Conservation (phyloP, 345 rosid genomes). For the Citrus unshiu region DNA sequence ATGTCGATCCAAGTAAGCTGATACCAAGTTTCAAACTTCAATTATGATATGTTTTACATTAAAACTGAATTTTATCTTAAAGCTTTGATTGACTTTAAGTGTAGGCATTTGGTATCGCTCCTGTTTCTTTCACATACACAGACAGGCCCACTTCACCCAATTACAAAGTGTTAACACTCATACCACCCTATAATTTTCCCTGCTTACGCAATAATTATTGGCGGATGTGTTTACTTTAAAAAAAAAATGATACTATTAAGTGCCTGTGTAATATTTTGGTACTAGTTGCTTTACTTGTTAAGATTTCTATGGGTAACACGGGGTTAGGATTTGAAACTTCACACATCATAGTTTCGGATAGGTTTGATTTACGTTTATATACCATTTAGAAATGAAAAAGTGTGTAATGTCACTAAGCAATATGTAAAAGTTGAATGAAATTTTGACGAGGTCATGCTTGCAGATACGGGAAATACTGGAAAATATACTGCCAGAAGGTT, state of each 20-base stretch:
- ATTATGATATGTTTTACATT: not conserved
- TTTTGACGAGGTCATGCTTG: not conserved
- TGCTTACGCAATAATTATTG: not conserved
- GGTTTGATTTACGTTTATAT: not conserved
- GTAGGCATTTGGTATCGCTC: not conserved
- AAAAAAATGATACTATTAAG: not conserved
- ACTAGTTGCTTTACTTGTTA: no score
- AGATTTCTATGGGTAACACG: not conserved
- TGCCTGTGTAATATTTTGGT: no score
- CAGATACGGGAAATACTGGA: constrained; percentile 97
- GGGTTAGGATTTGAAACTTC: not conserved
- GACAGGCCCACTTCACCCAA: not conserved
- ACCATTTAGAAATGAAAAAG: not conserved
- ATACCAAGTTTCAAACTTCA: constrained; percentile 5
- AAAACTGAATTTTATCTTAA: not conserved
- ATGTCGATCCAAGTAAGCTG: constrained; percentile 85
- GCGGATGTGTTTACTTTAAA: constrained; percentile 20
- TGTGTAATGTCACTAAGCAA: constrained; percentile 16
- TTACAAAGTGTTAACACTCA: not conserved
- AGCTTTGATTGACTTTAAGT: not conserved
- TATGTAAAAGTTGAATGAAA: not conserved
- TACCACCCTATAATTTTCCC: not conserved
- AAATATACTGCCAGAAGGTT: constrained; percentile 78
- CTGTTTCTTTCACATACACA: not conserved
- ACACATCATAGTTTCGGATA: constrained; percentile 20